Evolutionary conservation across 805 yeast species (phyloP), one percentile per base, ranked within the genome.

Genomic region (Saturnispora ahearnii): DNA sequence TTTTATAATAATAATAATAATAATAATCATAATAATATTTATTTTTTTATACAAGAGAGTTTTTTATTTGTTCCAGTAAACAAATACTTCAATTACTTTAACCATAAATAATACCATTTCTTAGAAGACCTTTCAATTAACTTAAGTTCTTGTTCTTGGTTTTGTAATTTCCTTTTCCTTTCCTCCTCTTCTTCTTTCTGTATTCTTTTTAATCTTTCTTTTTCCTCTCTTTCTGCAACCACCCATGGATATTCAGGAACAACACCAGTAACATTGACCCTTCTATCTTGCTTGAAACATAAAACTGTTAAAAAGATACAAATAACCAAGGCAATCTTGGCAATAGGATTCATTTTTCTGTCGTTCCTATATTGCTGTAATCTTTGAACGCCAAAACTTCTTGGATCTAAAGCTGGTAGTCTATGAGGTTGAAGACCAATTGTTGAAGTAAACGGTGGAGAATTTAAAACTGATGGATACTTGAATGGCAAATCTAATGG

Each of bases 401-500:
- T 57, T 5, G 73, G 64, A 53, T 73, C 73, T 15, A 70, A 59
- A 2, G 55, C 50, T 0, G 72, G 67, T 21, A 75, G 60, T 52
- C 62, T 67, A 24, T 64, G 57, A 11, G 68, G 55, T 24, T 67
- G 55, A 3, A 65, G 58, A 13, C 68, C 60, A 22, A 51, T 42
- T 1, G 60, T 44, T 1, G 75, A 73, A 3, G 47, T 51, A 2
- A 60, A 44, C 4, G 45, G 45, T 22, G 50, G 34, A 8, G 64
- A 55, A 38, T 58, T 55, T 33, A 64, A 50, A 29, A 60, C 53
- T 11, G 70, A 63, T 2, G 82, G 78, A 3, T 68, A 45, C 26
- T 62, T 60, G 59, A 81, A 82, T 1, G 87, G 84, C 49, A 82
- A 66, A 61, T 83, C 88, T 44, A 72, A 73, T 1, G 87, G 89